Percentiles rank a stretch among this genome's conserved stretches.
Evolutionary conservation across 2,329 filamentous ascomycete genomes (phyloP).

Genomic region (Neocucurbitaria cava): DNA sequence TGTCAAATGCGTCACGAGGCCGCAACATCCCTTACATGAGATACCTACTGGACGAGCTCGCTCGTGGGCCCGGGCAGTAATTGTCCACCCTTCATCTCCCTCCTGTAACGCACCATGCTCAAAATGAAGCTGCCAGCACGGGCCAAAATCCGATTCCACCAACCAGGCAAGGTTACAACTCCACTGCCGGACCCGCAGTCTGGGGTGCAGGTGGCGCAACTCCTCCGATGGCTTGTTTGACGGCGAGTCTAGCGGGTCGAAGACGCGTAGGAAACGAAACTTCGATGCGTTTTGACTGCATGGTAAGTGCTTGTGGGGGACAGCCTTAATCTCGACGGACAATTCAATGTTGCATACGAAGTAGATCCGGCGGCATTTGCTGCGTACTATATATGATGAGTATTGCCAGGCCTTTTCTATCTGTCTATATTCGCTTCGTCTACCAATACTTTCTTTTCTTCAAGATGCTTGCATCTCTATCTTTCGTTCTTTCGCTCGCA

Average conservation of each 20-base stretch:
- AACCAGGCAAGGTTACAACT: slow-evolving; percentile 8
- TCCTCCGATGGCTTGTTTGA: slow-evolving; percentile 13
- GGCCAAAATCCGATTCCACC: slow-evolving; percentile 14
- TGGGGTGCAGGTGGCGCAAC: slow-evolving; percentile 10
- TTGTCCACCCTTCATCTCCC: slow-evolving; percentile 25
- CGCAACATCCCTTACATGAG: background rate
- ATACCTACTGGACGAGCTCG: background rate
- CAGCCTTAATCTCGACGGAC: slow-evolving; percentile 12
- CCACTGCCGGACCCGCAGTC: slow-evolving; percentile 2
- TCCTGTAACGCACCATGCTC: slow-evolving; percentile 21
- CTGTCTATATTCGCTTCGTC: background rate
- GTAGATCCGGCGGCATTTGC: slow-evolving; percentile 1
- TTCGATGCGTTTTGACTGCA: background rate
- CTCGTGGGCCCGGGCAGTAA: slow-evolving; percentile 4
- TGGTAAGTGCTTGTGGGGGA: background rate
- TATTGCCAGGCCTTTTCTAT: background rate
- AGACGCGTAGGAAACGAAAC: background rate
- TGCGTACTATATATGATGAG: slow-evolving; percentile 3
- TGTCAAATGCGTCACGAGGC: background rate
- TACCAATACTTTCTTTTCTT: slow-evolving; percentile 3
- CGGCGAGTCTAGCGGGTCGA: background rate
- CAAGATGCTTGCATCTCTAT: slow-evolving; percentile 24
- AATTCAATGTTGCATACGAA: too few species aligned
- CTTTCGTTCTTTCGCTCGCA: slow-evolving; percentile 29
- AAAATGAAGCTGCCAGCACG: slow-evolving; percentile 4